phyloP scores from a whole-genome alignment of 441 rosid genomes.

The Flueggea neowawraea region DNA sequence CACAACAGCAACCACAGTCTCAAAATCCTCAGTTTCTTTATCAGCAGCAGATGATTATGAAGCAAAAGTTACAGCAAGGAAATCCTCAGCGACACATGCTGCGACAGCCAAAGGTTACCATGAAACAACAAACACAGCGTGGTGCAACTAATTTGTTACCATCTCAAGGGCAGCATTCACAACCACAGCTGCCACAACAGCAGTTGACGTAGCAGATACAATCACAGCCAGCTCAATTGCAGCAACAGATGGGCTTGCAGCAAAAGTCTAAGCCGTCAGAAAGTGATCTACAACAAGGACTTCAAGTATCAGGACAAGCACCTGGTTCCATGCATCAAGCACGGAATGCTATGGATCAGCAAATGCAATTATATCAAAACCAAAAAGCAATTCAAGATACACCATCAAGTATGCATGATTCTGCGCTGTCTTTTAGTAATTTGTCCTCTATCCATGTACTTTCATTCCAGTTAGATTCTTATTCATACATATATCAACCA shows the following conservation, averaged over 20 bases:
- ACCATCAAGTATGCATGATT: constrained; percentile 62
- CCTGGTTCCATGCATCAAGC: constrained; percentile 80
- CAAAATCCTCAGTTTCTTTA: not conserved
- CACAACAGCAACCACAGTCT: not conserved
- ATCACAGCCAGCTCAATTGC: constrained; percentile 49
- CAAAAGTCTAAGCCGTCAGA: constrained; percentile 60
- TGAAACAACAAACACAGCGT: constrained; percentile 61
- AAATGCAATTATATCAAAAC: constrained; percentile 48
- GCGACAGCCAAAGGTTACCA: constrained; percentile 29
- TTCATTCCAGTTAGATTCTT: not conserved
- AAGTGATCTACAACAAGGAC: constrained; percentile 76
- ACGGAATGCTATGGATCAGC: constrained; percentile 77
- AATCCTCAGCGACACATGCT: constrained; percentile 10
- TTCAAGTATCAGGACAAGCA: constrained; percentile 69
- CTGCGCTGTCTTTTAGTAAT: constrained; percentile 2
- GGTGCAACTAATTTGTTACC: constrained; percentile 47
- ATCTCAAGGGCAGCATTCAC: constrained; percentile 69
- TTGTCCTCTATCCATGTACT: not conserved
- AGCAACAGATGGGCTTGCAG: constrained; percentile 57
- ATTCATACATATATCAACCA: not conserved
- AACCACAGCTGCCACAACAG: constrained; percentile 22
- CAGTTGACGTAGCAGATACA: constrained; percentile 54
- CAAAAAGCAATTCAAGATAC: constrained; percentile 71
- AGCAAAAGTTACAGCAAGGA: not conserved
- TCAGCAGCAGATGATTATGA: not conserved